A percentile compares a stretch with the other conserved stretches of the same genome.
Conservation (phyloP, 2,329 filamentous ascomycete genomes). For the Alternaria longipes region DNA sequence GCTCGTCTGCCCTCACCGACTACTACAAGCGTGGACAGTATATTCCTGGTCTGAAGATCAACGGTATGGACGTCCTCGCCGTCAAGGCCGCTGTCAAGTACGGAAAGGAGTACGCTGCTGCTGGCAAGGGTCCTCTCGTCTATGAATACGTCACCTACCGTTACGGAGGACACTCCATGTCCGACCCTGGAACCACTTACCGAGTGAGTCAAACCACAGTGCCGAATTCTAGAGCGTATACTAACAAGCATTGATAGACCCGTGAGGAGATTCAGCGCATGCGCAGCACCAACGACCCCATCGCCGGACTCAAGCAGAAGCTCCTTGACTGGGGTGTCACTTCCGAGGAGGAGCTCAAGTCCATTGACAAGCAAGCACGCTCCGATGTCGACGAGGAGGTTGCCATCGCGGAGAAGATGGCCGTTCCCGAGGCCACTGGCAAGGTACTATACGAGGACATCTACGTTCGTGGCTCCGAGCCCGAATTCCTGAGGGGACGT, state of each 20-base stretch:
- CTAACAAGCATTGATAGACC: conserved; percentile 60
- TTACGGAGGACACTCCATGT: conserved; percentile 99
- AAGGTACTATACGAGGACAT: conserved; percentile 96
- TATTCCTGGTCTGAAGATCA: conserved; percentile 99
- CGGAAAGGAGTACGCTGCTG: conserved; percentile 84
- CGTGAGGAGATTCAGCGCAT: conserved; percentile 99
- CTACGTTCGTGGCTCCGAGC: conserved; percentile 89
- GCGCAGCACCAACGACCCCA: conserved; percentile 98
- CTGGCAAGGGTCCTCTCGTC: conserved; percentile 91
- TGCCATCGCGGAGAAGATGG: conserved; percentile 87
- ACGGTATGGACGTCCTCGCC: conserved; percentile 98
- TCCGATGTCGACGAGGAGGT: conserved; percentile 88
- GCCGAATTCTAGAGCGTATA: background rate
- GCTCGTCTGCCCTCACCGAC: conserved; percentile 94
- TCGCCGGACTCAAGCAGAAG: conserved; percentile 97
- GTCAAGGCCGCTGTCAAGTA: conserved; percentile 96
- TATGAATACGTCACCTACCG: conserved; percentile 99
- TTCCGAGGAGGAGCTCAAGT: conserved; percentile 94
- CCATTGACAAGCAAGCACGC: conserved; percentile 92
- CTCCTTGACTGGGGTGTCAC: conserved; percentile 94
- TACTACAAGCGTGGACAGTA: conserved; percentile 99
- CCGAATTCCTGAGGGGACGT: conserved; percentile 84
- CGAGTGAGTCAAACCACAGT: conserved; percentile 57
- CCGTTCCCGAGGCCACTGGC: conserved; percentile 76
- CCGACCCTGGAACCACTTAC: conserved; percentile 98